Evolutionary conservation across 345 rosid genomes (phyloP).

Genomic region (Viola odorata): DNA sequence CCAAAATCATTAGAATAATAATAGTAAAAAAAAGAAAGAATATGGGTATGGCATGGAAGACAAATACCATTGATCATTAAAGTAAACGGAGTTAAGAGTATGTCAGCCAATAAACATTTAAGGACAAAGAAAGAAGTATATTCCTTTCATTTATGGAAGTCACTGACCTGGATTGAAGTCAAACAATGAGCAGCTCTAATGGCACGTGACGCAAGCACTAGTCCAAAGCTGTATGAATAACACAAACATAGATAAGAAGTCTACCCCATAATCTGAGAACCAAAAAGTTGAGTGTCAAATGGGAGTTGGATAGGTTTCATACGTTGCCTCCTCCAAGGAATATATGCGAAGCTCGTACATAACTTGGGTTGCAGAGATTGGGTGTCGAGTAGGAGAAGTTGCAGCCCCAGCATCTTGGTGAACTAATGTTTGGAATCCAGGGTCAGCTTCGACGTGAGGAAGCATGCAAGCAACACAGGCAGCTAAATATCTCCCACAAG

Average conservation of each 20-base stretch:
- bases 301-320: slow-evolving; percentile 25
- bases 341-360: slow-evolving; percentile 95
- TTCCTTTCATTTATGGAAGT: neutral
- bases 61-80: no score
- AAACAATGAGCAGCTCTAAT: slow-evolving; percentile 96
- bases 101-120: no score
- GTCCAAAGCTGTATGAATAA: slow-evolving; percentile 59
- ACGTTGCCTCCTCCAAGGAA: slow-evolving; percentile 94
- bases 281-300: neutral
- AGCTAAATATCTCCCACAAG: slow-evolving; percentile 96
- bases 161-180: slow-evolving; percentile 90
- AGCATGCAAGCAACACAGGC: slow-evolving; percentile 95
- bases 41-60: no score
- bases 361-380: slow-evolving; percentile 83
- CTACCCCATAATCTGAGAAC: slow-evolving; percentile 2
- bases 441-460: slow-evolving; percentile 74
- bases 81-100: no score
- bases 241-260: slow-evolving; percentile 15
- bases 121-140: neutral
- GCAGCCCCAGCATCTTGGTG: slow-evolving; percentile 66
- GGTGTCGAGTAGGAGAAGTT: slow-evolving; percentile 95
- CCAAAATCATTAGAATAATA: no score
- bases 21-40: no score
- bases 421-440: slow-evolving; percentile 57
- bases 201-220: slow-evolving; percentile 79